Conservation (phyloP, 495 filamentous ascomycete species). For the Chaetomidium leptoderma region DNA sequence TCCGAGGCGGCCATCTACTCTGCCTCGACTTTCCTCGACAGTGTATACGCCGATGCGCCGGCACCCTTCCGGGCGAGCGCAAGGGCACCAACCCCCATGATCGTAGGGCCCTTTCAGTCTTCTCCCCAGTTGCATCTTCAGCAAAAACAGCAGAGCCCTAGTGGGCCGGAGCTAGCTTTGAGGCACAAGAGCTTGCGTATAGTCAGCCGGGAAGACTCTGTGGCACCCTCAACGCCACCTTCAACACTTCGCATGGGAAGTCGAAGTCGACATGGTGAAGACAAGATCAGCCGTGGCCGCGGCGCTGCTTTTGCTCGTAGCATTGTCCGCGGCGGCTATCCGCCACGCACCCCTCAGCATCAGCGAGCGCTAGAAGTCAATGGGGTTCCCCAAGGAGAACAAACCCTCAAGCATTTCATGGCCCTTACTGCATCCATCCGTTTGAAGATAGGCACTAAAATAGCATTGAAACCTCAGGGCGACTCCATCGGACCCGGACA, state of each 20-base stretch:
- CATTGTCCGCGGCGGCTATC: background rate
- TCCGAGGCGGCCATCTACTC: conserved; percentile 81
- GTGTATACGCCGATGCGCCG: conserved; percentile 64
- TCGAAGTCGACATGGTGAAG: background rate
- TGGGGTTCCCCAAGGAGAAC: conserved; percentile 12
- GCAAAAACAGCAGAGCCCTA: background rate
- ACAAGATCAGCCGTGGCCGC: background rate
- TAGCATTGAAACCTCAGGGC: conserved; percentile 33
- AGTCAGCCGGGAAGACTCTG: conserved; percentile 36
- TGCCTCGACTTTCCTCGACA: conserved; percentile 74
- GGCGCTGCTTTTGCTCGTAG: conserved; percentile 8
- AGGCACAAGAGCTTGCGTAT: conserved; percentile 40
- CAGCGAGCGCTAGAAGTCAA: conserved; percentile 1
- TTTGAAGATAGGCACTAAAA: conserved; percentile 39
- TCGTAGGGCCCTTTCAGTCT: conserved; percentile 53
- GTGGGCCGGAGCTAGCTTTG: background rate
- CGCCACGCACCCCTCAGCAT: background rate
- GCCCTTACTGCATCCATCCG: conserved; percentile 37
- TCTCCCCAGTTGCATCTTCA: conserved; percentile 30
- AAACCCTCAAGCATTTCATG: conserved; percentile 41
- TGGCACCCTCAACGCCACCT: conserved; percentile 19
- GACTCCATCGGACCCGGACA: conserved; percentile 40
- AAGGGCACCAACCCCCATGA: conserved; percentile 76
- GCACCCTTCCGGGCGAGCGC: conserved; percentile 57
- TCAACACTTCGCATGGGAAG: conserved; percentile 8